These are phyloP conservation scores for Penicillium sp. DNA, from an alignment of 2,329 filamentous ascomycete genomes.

Conservation along the genomic window DNA sequence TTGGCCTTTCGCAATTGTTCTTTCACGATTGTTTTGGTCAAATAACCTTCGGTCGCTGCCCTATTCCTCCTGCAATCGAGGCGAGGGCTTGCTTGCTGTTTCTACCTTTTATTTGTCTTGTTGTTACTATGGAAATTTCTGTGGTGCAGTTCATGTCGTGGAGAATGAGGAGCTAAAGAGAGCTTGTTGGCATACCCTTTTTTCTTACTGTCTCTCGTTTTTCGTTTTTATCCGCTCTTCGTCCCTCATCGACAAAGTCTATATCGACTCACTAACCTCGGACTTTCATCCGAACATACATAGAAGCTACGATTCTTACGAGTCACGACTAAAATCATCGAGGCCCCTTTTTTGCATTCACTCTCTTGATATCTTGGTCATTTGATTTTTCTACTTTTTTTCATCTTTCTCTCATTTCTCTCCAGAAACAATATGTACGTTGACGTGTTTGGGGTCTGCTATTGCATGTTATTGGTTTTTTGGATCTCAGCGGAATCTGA, in stretches of 20 bases:
- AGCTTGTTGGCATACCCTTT: slow-evolving; percentile 5
- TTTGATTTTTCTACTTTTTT: neutral
- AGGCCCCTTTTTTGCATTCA: slow-evolving; percentile 10
- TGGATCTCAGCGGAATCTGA: neutral
- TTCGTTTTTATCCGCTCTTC: slow-evolving; percentile 8
- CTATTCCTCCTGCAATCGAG: slow-evolving; percentile 10
- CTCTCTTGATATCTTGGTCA: slow-evolving; percentile 1
- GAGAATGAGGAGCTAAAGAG: slow-evolving; percentile 4
- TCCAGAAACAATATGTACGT: neutral
- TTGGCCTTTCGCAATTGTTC: neutral
- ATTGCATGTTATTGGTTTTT: neutral
- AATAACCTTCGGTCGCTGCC: slow-evolving; percentile 1
- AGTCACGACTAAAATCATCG: slow-evolving; percentile 27
- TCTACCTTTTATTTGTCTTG: neutral
- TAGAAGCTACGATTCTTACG: slow-evolving; percentile 30
- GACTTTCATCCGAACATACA: slow-evolving; percentile 19
- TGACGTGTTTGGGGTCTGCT: neutral
- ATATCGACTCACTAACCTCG: slow-evolving; percentile 17
- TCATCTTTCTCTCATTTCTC: neutral
- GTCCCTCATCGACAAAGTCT: slow-evolving; percentile 17
- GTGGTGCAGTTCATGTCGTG: slow-evolving; percentile 3
- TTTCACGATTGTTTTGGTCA: too few relatives aligned
- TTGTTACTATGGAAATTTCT: neutral
- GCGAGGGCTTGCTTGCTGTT: slow-evolving; percentile 13
- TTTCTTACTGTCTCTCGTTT: slow-evolving; percentile 1